A percentile compares a stretch with the other conserved stretches of the same genome.
These are phyloP conservation scores for Reticulascus tulasneorum DNA, from an alignment of 2,329 filamentous ascomycete genomes.

Conservation along the genomic window DNA sequence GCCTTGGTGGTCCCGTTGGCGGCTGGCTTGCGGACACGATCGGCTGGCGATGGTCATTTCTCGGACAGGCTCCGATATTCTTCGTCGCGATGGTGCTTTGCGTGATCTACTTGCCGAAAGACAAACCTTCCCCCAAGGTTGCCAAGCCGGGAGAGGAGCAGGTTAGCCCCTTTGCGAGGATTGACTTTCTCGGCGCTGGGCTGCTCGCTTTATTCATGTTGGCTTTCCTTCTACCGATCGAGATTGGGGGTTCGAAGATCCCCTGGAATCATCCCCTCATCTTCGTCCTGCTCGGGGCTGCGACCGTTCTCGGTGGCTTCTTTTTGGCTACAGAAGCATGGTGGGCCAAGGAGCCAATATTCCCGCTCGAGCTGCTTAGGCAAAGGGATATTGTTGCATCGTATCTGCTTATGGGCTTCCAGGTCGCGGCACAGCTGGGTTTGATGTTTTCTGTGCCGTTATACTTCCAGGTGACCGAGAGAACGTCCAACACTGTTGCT, in stretches of 20 bases:
- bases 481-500: conserved; percentile 53
- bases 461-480: conserved; percentile 63
- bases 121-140: not conserved
- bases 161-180: conserved; percentile 29
- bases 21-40: conserved; percentile 60
- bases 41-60: conserved; percentile 66
- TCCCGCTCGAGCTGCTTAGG: conserved; percentile 51
- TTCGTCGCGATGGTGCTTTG: conserved; percentile 49
- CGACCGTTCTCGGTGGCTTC: conserved; percentile 5
- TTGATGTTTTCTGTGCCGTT: conserved; percentile 61
- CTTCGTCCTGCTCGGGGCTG: conserved; percentile 30
- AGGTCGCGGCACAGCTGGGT: conserved; percentile 49
- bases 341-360: conserved; percentile 50
- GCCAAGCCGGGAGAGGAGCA: not conserved
- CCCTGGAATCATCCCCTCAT: conserved; percentile 49
- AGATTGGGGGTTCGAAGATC: conserved; percentile 51
- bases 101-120: conserved; percentile 45
- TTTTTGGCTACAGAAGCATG: conserved; percentile 9
- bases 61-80: conserved; percentile 59
- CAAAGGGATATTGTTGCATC: conserved; percentile 49
- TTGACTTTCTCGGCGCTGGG: conserved; percentile 55
- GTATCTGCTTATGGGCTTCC: conserved; percentile 48
- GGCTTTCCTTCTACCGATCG: conserved; percentile 50
- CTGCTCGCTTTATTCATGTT: conserved; percentile 56
- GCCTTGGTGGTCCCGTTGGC: conserved; percentile 51